Evolutionary conservation across 1,284 basidiomycete genomes (phyloP), one percentile per base, ranked within the genome.

Genomic region (Leucoagaricus sp.): DNA sequence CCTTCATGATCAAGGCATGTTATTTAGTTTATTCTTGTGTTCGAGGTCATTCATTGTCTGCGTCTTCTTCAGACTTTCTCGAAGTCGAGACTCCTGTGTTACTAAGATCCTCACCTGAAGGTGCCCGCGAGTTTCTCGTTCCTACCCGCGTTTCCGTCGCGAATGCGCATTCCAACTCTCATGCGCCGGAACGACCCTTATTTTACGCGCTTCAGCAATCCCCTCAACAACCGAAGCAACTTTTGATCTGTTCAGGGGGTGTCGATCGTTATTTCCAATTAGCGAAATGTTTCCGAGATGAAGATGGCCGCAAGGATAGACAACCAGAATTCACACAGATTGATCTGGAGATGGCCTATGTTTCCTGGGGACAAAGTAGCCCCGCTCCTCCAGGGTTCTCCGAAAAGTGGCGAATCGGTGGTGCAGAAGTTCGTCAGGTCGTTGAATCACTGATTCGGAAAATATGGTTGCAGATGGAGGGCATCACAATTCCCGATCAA

Each of bases 311-410:
- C 57, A 94, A 91, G 72, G 95, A 98, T 72, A 83, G 95, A 28
- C 96, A 98, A 69, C 94, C 96, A 0, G 96, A 98, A 72, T 98
- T 98, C 72, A 98, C 96, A 19, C 95, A 98, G 75, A 81, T 98
- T 61, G 96, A 98, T 84, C 73, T 98, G 61, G 96, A 98, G 75
- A 96, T 98, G 92, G 93, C 91, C 2, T 98, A 93, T 72, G 89
- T 97, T 25, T 88, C 89, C 19, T 97, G 95, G 83, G 84, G 85
- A 23, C 62, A 69, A 53, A 45, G 60, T 56, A 29, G 63, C 58
- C 45, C 65, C 17, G 65, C 49, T 15, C 25, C 57, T 10, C 31
- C 49, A 19, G 58, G 60, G 31, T 49, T 52, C 21, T 50, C 62
- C 31, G 58, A 79, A 57, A 63, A 65, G 1, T 98, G 95, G 95